Conservation (phyloP, 495 filamentous ascomycete species). For the Neurospora africana region DNA sequence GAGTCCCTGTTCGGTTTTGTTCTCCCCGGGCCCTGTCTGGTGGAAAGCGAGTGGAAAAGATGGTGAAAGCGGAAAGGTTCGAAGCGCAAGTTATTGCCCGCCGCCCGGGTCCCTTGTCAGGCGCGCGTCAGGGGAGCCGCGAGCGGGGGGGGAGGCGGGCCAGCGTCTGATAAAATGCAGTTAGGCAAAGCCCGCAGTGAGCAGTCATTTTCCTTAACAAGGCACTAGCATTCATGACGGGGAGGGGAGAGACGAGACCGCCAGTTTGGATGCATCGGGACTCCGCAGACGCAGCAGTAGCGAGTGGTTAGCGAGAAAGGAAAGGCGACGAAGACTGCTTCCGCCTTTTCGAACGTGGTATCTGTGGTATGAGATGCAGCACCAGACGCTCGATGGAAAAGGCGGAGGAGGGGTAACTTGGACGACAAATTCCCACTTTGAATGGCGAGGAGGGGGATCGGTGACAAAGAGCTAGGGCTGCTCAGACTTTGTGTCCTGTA, state of each 20-base stretch:
- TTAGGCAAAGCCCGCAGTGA: neutral
- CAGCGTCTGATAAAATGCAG: neutral
- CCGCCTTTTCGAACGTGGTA: neutral
- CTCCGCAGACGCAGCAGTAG: constrained; percentile 1
- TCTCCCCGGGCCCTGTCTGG: neutral
- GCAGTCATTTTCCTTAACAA: neutral
- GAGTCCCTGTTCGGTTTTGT: neutral
- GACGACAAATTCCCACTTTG: constrained; percentile 8
- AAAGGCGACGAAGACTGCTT: neutral
- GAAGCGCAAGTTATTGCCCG: neutral
- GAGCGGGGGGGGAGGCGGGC: neutral
- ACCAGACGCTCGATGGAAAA: neutral
- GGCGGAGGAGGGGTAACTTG: neutral
- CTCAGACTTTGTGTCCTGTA: neutral
- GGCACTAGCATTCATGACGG: constrained; percentile 18
- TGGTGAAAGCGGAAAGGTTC: neutral
- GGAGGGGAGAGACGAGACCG: constrained; percentile 14
- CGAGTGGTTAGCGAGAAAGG: neutral
- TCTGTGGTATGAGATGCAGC: neutral
- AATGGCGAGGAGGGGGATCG: constrained; percentile 13
- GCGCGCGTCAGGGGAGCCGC: neutral
- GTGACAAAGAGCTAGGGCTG: constrained; percentile 1
- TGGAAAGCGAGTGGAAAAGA: neutral
- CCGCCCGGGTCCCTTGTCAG: neutral
- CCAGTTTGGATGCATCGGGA: constrained; percentile 17